These are phyloP conservation scores for Hypoxylon rubiginosum DNA, from an alignment of 2,329 filamentous ascomycete genomes.

Conservation along the genomic window DNA sequence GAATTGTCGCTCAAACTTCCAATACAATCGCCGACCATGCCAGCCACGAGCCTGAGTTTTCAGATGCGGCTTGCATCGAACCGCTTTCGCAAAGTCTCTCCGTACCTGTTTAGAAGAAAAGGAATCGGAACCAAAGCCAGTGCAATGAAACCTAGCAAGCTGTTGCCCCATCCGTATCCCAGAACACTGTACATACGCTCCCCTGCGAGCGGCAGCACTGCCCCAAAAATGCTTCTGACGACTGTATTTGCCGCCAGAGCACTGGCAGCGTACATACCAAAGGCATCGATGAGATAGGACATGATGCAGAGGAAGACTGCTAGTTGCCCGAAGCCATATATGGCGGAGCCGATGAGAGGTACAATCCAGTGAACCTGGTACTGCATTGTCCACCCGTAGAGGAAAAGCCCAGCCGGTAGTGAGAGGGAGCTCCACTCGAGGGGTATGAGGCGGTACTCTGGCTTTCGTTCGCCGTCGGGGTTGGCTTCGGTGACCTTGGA, in stretches of 20 bases:
- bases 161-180: slow-evolving; percentile 36
- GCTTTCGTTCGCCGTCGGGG: slow-evolving; percentile 2
- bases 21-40: slow-evolving; percentile 6
- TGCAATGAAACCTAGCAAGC: slow-evolving; percentile 40
- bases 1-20: neutral
- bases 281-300: slow-evolving; percentile 5
- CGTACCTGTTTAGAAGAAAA: slow-evolving; percentile 1
- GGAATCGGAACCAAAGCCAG: slow-evolving; percentile 44
- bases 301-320: slow-evolving; percentile 9
- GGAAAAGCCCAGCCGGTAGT: slow-evolving; percentile 7
- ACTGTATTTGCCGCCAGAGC: slow-evolving; percentile 45
- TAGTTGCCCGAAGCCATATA: slow-evolving; percentile 13
- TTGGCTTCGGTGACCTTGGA: slow-evolving; percentile 1
- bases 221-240: slow-evolving; percentile 34
- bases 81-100: slow-evolving; percentile 6
- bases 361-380: slow-evolving; percentile 26
- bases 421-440: neutral
- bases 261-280: slow-evolving; percentile 37
- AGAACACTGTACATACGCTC: slow-evolving; percentile 41
- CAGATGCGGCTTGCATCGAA: slow-evolving; percentile 6
- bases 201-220: slow-evolving; percentile 38
- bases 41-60: slow-evolving; percentile 3
- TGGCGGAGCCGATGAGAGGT: slow-evolving; percentile 11
- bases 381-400: slow-evolving; percentile 22
- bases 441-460: slow-evolving; percentile 1